Base-by-base conservation (phyloP, 306 rosid species). In the Casuarina equisetifolia region DNA sequence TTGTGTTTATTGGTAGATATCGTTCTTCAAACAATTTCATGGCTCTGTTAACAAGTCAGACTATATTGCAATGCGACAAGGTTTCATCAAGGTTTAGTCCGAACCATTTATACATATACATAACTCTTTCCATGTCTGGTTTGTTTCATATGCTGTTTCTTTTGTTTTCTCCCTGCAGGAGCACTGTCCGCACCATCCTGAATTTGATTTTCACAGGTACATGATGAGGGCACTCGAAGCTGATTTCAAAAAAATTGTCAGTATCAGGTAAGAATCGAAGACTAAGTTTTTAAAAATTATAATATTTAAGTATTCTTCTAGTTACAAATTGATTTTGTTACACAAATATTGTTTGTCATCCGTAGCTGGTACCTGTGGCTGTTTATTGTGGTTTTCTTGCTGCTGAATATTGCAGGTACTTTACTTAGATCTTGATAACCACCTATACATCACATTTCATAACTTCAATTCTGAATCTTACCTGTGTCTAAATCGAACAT, bases 331-430 rank as follows among this genome's bases (percentile, higher is more conserved):
- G 16, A 63, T 32, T 25, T 76, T 51, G 32, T 62, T 68, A 66
- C 70, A 75, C 62, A 75, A 69, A 52, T 13, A 3, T 52, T 85
- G 36, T 75, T 52, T 85, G 36, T 75, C 35, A 39, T 63, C 4
- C 6, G 68, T 72, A 95, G 98, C 74, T 92, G 97, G 98, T 89
- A 89, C 86, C 90, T 95, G 49, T 92, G 97, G 98, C 88, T 91
- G 62, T 95, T 95, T 82, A 97, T 95, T 77, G 98, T 92, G 86
- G 81, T 89, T 70, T 95, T 92, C 80, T 80, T 92, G 88, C 89
- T 95, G 78, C 75, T 92, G 73, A 85, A 95, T 82, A 43, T 95
- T 80, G 83, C 86, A 66, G 98, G 98, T 88, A 92, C 72, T 19
- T n/a, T 72, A 20, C 76, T 75, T 58, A 9, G 43, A 49, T 70